Conservation (phyloP, 2,329 filamentous ascomycete species). For the Esteya vermicola region DNA sequence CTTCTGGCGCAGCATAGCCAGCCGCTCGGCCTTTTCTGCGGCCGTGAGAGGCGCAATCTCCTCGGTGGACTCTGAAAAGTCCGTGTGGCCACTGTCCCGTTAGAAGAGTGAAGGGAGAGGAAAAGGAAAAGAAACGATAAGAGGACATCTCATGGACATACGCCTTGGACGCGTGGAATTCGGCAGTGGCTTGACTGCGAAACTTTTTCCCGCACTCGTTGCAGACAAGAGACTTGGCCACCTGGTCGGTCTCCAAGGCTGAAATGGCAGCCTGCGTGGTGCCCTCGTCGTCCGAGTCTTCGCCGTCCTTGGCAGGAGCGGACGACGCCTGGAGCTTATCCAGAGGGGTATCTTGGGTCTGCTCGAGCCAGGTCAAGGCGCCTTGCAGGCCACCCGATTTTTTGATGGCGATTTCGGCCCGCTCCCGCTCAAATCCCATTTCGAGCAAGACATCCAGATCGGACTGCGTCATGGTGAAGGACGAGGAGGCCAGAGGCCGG, state of each 20-base stretch:
- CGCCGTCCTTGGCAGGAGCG: constrained; percentile 14
- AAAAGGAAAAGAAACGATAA: background rate
- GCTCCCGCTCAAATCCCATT: constrained; percentile 72
- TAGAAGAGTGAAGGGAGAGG: background rate
- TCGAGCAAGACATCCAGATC: constrained; percentile 49
- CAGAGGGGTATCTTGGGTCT: constrained; percentile 74
- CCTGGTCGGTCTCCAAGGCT: constrained; percentile 54
- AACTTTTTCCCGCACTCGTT: constrained; percentile 93
- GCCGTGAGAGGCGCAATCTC: constrained; percentile 83
- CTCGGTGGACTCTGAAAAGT: constrained; percentile 89
- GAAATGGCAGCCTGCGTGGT: constrained; percentile 38
- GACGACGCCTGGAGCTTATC: constrained; percentile 53
- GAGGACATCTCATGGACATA: constrained; percentile 16
- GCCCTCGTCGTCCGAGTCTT: constrained; percentile 22
- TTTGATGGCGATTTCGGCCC: constrained; percentile 72
- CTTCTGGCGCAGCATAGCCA: constrained; percentile 60
- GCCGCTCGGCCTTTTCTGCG: constrained; percentile 72
- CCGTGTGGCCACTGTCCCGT: constrained; percentile 65
- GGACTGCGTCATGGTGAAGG: constrained; percentile 36
- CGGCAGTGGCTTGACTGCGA: constrained; percentile 63
- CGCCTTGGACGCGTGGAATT: constrained; percentile 85
- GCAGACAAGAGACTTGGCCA: constrained; percentile 73
- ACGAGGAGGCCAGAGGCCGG: too few relatives aligned
- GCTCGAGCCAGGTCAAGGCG: constrained; percentile 88
- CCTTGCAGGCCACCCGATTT: constrained; percentile 69